Percentiles rank a stretch among this genome's conserved stretches.
Conservation (phyloP, 2,329 filamentous ascomycete species). For the Clonostachys rosea region DNA sequence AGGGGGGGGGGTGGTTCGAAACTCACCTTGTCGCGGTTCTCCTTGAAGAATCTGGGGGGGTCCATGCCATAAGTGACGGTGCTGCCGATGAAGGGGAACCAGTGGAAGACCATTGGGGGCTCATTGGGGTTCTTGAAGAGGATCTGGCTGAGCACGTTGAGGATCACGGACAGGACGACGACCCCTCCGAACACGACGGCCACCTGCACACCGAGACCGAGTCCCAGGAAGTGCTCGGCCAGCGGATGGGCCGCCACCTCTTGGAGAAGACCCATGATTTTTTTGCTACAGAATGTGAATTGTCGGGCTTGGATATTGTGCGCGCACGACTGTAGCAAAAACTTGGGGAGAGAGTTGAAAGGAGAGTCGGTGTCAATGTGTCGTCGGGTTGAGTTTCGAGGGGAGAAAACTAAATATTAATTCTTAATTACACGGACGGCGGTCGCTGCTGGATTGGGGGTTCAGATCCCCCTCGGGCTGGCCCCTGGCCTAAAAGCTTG, state of each 20-base stretch:
- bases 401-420: too few species aligned
- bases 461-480: too few species aligned
- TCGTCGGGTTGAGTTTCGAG: too few species aligned
- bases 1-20: background rate
- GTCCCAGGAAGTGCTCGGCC: constrained; percentile 42
- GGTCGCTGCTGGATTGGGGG: too few species aligned
- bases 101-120: constrained; percentile 77
- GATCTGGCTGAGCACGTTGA: constrained; percentile 79
- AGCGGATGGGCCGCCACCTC: constrained; percentile 42
- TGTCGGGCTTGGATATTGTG: too few species aligned
- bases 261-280: constrained; percentile 51
- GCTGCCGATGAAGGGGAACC: constrained; percentile 80
- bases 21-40: constrained; percentile 68
- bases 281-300: constrained; percentile 1
- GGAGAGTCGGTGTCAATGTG: too few species aligned
- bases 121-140: constrained; percentile 79
- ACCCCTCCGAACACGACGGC: constrained; percentile 35
- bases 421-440: too few species aligned
- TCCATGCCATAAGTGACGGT: constrained; percentile 95
- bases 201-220: constrained; percentile 42
- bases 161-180: constrained; percentile 53
- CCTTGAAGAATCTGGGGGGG: constrained; percentile 81
- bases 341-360: too few species aligned
- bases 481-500: too few species aligned
- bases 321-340: too few species aligned